Evolutionary conservation across 2,329 filamentous ascomycete species (phyloP).

Genomic region (Botrytis hyacinthi): DNA sequence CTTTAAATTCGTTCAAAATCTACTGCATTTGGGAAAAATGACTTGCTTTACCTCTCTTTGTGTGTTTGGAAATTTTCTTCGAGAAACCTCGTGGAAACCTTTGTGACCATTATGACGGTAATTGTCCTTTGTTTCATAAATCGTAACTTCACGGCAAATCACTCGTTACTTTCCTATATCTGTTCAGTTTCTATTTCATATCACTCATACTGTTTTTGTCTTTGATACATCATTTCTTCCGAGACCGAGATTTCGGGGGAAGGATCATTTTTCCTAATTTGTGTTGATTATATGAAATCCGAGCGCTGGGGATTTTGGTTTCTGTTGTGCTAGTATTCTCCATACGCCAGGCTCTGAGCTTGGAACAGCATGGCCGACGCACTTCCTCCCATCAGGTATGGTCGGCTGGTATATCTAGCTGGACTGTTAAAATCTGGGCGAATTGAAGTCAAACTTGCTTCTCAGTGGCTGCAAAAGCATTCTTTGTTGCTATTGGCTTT

Average conservation of each 20-base stretch:
- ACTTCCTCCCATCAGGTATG: not conserved
- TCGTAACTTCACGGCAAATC: not conserved
- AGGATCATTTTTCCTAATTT: not conserved
- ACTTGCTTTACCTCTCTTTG: slow-evolving; percentile 6
- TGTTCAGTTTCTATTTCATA: not conserved
- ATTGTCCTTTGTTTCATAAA: not conserved
- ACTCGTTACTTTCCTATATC: not conserved
- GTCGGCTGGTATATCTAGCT: too few species aligned
- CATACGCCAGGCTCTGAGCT: not conserved
- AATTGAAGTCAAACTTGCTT: not conserved
- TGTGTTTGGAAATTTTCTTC: not conserved
- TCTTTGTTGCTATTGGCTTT: not conserved
- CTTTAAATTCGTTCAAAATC: not conserved
- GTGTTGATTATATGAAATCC: not conserved
- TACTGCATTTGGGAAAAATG: slow-evolving; percentile 2
- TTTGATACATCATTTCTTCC: not conserved
- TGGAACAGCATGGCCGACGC: not conserved
- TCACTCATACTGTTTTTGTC: not conserved
- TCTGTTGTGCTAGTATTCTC: not conserved
- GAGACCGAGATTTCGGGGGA: not conserved
- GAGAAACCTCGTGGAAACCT: slow-evolving; percentile 4
- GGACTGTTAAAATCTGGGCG: not conserved
- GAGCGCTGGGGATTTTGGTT: not conserved
- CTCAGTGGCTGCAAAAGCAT: not conserved
- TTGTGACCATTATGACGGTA: not conserved